A percentile compares a stretch with the other conserved stretches of the same genome.
phyloP scores from a whole-genome alignment of 192 early-diverging fungal species.

The Coemansia sp. region DNA sequence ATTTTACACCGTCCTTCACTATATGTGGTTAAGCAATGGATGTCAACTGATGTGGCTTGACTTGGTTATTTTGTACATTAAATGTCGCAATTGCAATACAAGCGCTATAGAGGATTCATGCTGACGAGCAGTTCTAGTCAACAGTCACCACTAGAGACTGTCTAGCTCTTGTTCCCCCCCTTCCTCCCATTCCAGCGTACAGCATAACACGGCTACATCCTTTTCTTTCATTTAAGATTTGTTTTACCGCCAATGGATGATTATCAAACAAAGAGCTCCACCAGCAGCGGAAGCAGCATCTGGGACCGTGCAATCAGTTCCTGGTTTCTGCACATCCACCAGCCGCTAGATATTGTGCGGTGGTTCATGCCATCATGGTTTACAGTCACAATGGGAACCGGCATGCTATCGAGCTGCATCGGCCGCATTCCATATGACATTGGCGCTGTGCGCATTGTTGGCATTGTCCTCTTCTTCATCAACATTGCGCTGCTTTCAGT shows the following conservation, averaged over 20 bases:
- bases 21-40: background rate
- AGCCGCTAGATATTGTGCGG: slow-evolving; percentile 9
- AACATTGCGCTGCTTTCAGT: slow-evolving; percentile 28
- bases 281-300: background rate
- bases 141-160: too few relatives aligned
- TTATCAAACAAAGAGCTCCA: background rate
- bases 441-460: slow-evolving; percentile 10
- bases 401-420: slow-evolving; percentile 43
- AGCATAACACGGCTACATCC: too few relatives aligned
- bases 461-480: slow-evolving; percentile 26
- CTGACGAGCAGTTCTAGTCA: too few relatives aligned
- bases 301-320: background rate
- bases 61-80: background rate
- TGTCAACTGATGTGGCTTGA: background rate
- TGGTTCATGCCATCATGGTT: slow-evolving; percentile 60
- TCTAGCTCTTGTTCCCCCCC: too few relatives aligned
- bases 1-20: background rate
- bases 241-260: background rate
- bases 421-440: slow-evolving; percentile 25
- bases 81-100: too few relatives aligned
- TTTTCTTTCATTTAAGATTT: too few relatives aligned
- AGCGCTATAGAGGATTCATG: too few relatives aligned
- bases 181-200: too few relatives aligned
- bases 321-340: slow-evolving; percentile 7
- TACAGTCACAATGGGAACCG: slow-evolving; percentile 54